These are phyloP conservation scores for Boletus subparvulus DNA, from an alignment of 768 basidiomycete species.

Conservation along the genomic window DNA sequence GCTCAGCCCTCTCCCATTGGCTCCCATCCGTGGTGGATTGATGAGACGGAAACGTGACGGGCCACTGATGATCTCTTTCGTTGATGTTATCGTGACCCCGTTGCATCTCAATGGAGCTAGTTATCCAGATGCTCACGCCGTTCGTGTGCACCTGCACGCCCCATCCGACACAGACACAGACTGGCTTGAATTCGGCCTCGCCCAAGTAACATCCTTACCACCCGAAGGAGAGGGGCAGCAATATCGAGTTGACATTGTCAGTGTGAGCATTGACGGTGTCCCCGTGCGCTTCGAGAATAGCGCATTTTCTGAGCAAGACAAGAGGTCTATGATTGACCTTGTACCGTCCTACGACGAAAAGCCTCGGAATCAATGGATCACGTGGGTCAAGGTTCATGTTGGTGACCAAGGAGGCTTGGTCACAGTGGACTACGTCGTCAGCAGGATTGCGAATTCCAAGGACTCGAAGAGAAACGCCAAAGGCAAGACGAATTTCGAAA, in stretches of 20 bases:
- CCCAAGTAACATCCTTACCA: conserved; percentile 35
- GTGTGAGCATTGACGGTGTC: conserved; percentile 62
- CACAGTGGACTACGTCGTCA: conserved; percentile 67
- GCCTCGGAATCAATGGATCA: conserved; percentile 57
- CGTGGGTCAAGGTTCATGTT: conserved; percentile 62
- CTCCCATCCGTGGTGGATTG: conserved; percentile 30
- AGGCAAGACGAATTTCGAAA: conserved; percentile 36
- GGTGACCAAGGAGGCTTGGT: conserved; percentile 51
- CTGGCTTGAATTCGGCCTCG: conserved; percentile 76
- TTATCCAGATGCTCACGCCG: conserved; percentile 54
- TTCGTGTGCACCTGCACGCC: conserved; percentile 54
- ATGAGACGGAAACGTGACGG: conserved; percentile 49
- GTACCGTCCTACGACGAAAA: conserved; percentile 52
- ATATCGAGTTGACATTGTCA: conserved; percentile 49
- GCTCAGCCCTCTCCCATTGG: conserved; percentile 11
- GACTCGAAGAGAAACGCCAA: conserved; percentile 36
- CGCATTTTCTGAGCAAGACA: conserved; percentile 39
- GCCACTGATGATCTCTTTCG: conserved; percentile 60
- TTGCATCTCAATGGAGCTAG: conserved; percentile 30
- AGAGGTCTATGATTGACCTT: conserved; percentile 34
- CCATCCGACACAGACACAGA: conserved; percentile 62
- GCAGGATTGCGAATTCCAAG: conserved; percentile 18
- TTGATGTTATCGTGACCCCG: conserved; percentile 53
- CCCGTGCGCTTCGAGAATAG: conserved; percentile 60
- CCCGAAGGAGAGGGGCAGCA: conserved; percentile 23